phyloP scores from a whole-genome alignment of 2,329 filamentous ascomycete species.

The Cercospora nicotianae region DNA sequence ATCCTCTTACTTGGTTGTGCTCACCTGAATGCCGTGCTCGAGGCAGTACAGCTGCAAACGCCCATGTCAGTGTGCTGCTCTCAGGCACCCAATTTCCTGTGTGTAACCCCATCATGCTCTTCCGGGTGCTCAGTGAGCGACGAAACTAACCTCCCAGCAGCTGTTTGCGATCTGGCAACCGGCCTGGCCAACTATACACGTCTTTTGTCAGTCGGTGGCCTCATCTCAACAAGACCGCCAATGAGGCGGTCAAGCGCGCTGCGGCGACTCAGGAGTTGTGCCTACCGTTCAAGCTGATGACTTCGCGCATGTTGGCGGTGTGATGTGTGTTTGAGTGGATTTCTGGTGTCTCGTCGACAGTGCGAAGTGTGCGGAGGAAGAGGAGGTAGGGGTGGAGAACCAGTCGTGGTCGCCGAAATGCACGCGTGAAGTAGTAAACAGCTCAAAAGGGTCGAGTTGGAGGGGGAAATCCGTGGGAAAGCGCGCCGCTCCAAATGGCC shows the following conservation, averaged over 20 bases:
- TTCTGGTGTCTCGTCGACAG: constrained; percentile 24
- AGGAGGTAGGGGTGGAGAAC: constrained; percentile 13
- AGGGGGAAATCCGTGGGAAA: constrained; percentile 3
- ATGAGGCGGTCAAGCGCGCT: constrained; percentile 46
- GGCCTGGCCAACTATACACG: constrained; percentile 88
- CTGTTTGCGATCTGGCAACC: constrained; percentile 99
- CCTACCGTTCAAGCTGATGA: constrained; percentile 97
- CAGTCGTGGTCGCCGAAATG: constrained; percentile 6
- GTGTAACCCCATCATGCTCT: constrained; percentile 17
- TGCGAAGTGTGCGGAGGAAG: constrained; percentile 19
- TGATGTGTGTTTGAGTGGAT: constrained; percentile 12
- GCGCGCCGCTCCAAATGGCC: neutral
- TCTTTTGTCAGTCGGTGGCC: constrained; percentile 52
- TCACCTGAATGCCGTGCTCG: constrained; percentile 98
- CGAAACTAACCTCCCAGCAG: constrained; percentile 93
- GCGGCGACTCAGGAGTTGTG: constrained; percentile 35
- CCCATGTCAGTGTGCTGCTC: constrained; percentile 35
- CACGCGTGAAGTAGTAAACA: constrained; percentile 9
- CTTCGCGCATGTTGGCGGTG: constrained; percentile 84
- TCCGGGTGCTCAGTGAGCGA: constrained; percentile 22
- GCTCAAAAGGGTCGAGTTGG: constrained; percentile 5
- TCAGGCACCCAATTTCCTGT: constrained; percentile 37
- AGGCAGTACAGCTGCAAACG: constrained; percentile 89
- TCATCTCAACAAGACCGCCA: constrained; percentile 17
- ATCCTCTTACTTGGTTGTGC: constrained; percentile 38